A percentile compares a stretch with the other conserved stretches of the same genome.
Evolutionary conservation across 805 yeast genomes (phyloP).

Genomic region (Scheffersomyces lignosus): DNA sequence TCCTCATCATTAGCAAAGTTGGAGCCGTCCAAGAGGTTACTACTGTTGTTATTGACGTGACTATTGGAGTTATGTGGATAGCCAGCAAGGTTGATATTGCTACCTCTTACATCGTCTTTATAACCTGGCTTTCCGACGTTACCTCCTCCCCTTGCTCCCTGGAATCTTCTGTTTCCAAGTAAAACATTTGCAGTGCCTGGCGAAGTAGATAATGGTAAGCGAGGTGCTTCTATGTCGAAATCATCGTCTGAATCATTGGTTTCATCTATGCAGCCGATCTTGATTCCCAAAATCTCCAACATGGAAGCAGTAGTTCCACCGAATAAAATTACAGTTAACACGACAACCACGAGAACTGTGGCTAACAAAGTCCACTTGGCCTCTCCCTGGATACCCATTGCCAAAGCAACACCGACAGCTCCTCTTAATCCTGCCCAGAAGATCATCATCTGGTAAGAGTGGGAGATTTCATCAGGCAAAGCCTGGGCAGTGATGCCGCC

Average conservation of each 20-base stretch:
- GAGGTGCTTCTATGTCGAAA: slow-evolving; percentile 83
- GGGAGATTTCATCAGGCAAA: slow-evolving; percentile 86
- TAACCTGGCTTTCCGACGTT: slow-evolving; percentile 10
- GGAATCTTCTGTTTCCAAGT: slow-evolving; percentile 25
- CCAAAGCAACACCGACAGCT: slow-evolving; percentile 98
- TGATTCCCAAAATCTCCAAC: slow-evolving; percentile 92
- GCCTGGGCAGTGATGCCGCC: slow-evolving; percentile 45
- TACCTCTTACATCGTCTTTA: slow-evolving; percentile 15
- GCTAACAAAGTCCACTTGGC: slow-evolving; percentile 85
- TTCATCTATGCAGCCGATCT: slow-evolving; percentile 86
- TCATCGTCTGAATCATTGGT: slow-evolving; percentile 82
- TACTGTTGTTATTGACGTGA: not conserved
- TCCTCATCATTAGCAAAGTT: slow-evolving; percentile 8
- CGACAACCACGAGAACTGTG: slow-evolving; percentile 95
- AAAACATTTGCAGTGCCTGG: slow-evolving; percentile 11
- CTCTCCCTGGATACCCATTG: slow-evolving; percentile 96
- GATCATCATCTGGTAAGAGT: slow-evolving; percentile 96
- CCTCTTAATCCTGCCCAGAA: slow-evolving; percentile 99
- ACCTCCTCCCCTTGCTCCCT: not conserved
- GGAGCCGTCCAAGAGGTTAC: not conserved
- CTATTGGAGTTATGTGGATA: not conserved
- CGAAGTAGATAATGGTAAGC: slow-evolving; percentile 25
- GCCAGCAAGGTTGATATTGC: not conserved
- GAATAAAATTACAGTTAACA: slow-evolving; percentile 89
- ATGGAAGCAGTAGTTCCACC: slow-evolving; percentile 99